phyloP scores from a whole-genome alignment of 2,329 filamentous ascomycete genomes.

The Cytospora piceicola region DNA sequence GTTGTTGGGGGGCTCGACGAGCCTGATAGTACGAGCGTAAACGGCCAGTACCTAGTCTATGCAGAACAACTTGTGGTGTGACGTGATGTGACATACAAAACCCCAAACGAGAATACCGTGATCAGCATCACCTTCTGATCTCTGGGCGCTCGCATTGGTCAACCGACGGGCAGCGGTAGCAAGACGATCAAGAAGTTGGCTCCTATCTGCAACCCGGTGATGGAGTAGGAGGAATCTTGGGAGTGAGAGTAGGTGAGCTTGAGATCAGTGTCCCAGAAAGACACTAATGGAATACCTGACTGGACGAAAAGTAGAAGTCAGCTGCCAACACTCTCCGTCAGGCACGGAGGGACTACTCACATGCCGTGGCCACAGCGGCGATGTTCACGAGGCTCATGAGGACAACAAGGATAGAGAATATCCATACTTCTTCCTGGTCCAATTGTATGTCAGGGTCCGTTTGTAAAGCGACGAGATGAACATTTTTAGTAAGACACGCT shows the following conservation, averaged over 20 bases:
- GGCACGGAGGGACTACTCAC: slow-evolving; percentile 3
- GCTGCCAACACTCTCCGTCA: no score
- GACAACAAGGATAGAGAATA: slow-evolving; percentile 30
- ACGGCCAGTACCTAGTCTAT: background rate
- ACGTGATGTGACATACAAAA: slow-evolving; percentile 31
- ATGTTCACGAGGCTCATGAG: slow-evolving; percentile 31
- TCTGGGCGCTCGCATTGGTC: slow-evolving; percentile 31
- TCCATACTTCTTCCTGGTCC: slow-evolving; percentile 33
- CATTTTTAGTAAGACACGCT: slow-evolving; percentile 33
- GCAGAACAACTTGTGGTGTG: background rate
- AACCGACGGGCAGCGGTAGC: slow-evolving; percentile 36
- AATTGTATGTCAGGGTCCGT: slow-evolving; percentile 34
- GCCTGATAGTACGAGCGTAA: slow-evolving; percentile 25
- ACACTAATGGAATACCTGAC: slow-evolving; percentile 30
- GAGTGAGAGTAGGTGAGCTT: slow-evolving; percentile 23
- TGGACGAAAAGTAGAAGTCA: no score
- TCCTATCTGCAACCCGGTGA: slow-evolving; percentile 34
- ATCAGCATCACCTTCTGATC: slow-evolving; percentile 34
- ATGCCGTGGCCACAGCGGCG: slow-evolving; percentile 32
- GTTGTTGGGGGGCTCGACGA: slow-evolving; percentile 32
- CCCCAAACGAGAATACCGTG: slow-evolving; percentile 36
- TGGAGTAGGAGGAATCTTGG: slow-evolving; percentile 27
- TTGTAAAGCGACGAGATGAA: slow-evolving; percentile 37
- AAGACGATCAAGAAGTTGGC: slow-evolving; percentile 37
- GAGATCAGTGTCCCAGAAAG: slow-evolving; percentile 30